phyloP scores from a whole-genome alignment of 2,329 filamentous ascomycete species.

The Colletotrichum tropicicola region DNA sequence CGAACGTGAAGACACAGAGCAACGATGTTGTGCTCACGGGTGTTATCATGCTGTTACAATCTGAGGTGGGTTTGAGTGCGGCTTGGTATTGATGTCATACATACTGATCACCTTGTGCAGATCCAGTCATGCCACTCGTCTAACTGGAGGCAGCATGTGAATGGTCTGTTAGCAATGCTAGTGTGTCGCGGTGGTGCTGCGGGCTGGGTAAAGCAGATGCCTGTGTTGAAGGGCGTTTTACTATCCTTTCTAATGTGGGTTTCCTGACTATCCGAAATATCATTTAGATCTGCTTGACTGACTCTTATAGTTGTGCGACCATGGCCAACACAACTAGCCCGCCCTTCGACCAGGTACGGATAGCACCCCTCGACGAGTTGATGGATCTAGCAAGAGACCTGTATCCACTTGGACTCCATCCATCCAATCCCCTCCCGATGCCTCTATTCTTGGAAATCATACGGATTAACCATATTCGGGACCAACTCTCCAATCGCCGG shows the following conservation, averaged over 20 bases:
- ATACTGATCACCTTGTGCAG: not conserved
- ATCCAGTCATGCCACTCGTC: slow-evolving; percentile 23
- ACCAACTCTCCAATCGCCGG: slow-evolving; percentile 21
- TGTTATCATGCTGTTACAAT: slow-evolving; percentile 19
- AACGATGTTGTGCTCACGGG: slow-evolving; percentile 24
- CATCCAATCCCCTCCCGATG: slow-evolving; percentile 41
- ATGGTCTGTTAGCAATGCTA: slow-evolving; percentile 28
- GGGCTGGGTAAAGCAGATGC: slow-evolving; percentile 1
- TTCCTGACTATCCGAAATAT: too few relatives aligned
- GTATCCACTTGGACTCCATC: slow-evolving; percentile 29
- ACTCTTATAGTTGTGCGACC: slow-evolving; percentile 38
- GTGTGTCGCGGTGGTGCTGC: slow-evolving; percentile 8
- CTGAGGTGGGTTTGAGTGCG: slow-evolving; percentile 5
- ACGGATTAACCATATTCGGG: slow-evolving; percentile 45
- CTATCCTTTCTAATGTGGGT: slow-evolving; percentile 17
- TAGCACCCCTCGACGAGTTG: slow-evolving; percentile 35
- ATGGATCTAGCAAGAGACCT: slow-evolving; percentile 36
- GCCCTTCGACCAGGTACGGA: slow-evolving; percentile 39
- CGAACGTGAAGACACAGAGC: slow-evolving; percentile 16
- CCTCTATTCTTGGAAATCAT: slow-evolving; percentile 43
- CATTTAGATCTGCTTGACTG: not conserved
- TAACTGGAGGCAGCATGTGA: slow-evolving; percentile 26
- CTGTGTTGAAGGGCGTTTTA: not conserved
- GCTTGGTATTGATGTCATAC: not conserved
- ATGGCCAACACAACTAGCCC: slow-evolving; percentile 47